Conservation (phyloP, 2,329 filamentous ascomycete genomes). For the Leptodontidium sp. region DNA sequence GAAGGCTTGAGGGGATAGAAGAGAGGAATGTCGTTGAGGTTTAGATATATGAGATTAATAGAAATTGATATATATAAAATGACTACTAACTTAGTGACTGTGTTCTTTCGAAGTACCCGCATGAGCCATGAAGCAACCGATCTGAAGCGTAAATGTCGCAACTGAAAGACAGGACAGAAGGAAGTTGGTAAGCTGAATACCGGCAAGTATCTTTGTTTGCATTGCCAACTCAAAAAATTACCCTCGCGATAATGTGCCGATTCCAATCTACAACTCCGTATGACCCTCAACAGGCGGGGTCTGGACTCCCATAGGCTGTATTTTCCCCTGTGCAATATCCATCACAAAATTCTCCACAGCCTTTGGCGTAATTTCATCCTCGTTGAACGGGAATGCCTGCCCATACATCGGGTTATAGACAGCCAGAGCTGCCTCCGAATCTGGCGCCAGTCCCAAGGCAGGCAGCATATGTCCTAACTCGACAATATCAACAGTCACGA, state of each 20-base stretch:
- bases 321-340: conserved; percentile 52
- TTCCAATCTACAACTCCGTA: conserved; percentile 4
- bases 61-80: neutral
- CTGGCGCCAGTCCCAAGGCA: conserved; percentile 50
- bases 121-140: neutral
- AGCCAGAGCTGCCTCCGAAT: conserved; percentile 48
- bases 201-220: too few relatives aligned
- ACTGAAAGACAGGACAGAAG: too few relatives aligned
- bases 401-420: conserved; percentile 56
- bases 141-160: too few relatives aligned
- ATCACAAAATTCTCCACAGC: conserved; percentile 54
- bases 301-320: conserved; percentile 17
- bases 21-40: neutral
- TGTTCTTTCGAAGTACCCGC: neutral
- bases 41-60: neutral
- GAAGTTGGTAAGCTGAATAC: too few relatives aligned
- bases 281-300: neutral
- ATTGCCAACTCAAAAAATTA: too few relatives aligned
- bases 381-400: conserved; percentile 53
- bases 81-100: neutral
- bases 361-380: conserved; percentile 46
- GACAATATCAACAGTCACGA: conserved; percentile 55
- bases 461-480: conserved; percentile 56
- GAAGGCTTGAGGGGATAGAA: conserved; percentile 21
- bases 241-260: too few relatives aligned